A percentile compares a stretch with the other conserved stretches of the same genome.
These are phyloP conservation scores for Zygosaccharomyces pseudorouxii DNA, from an alignment of 805 yeast species.

Conservation along the genomic window DNA sequence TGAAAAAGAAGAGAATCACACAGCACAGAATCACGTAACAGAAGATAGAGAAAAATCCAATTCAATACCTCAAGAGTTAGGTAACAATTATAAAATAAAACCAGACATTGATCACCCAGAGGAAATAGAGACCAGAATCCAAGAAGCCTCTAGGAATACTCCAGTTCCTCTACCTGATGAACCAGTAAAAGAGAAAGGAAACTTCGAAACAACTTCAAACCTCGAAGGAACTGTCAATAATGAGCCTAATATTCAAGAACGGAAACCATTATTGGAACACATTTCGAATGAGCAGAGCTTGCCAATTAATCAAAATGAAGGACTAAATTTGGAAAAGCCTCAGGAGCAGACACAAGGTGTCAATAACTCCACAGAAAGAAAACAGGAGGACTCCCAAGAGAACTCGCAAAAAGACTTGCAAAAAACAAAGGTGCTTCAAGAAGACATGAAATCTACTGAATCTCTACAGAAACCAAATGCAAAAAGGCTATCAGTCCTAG, in stretches of 20 bases:
- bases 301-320: background rate
- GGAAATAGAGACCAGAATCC: too few relatives aligned
- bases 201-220: too few relatives aligned
- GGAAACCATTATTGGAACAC: background rate
- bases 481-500: background rate
- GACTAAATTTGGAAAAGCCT: background rate
- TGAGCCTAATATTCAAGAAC: background rate
- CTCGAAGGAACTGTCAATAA: too few relatives aligned
- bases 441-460: background rate
- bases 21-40: too few relatives aligned
- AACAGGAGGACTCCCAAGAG: background rate
- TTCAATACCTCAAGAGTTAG: too few relatives aligned
- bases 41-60: too few relatives aligned
- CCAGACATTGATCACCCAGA: too few relatives aligned
- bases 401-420: slow-evolving; percentile 10
- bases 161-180: too few relatives aligned
- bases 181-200: too few relatives aligned
- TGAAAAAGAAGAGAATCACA: too few relatives aligned
- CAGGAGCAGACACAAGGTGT: background rate
- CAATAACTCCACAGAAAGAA: background rate
- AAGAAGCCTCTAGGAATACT: too few relatives aligned
- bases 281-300: background rate
- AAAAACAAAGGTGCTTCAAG: background rate
- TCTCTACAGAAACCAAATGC: background rate
- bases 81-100: too few relatives aligned